A percentile compares a stretch with the other conserved stretches of the same genome.
Evolutionary conservation across 2,329 filamentous ascomycete species (phyloP).

Genomic region (Aspergillus sp.): DNA sequence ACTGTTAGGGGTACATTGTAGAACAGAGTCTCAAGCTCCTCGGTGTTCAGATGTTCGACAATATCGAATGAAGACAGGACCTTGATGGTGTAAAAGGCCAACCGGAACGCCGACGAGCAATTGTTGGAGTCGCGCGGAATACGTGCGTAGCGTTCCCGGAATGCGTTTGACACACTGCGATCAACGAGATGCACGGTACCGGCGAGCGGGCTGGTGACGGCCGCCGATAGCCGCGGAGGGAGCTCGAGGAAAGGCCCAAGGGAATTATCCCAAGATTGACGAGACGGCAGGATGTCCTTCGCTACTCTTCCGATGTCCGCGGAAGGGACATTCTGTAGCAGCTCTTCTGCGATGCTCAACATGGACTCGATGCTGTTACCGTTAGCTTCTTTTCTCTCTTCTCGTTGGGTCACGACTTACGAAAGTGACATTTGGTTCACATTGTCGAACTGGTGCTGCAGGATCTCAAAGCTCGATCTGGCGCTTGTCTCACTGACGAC

Average conservation of each 20-base stretch:
- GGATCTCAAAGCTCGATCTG: constrained; percentile 54
- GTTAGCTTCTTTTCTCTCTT: constrained; percentile 22
- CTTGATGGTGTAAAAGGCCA: constrained; percentile 69
- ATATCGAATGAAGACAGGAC: constrained; percentile 54
- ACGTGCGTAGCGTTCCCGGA: constrained; percentile 29
- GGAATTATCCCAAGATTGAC: constrained; percentile 65
- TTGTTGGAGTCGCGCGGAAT: constrained; percentile 66
- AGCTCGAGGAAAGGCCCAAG: constrained; percentile 55
- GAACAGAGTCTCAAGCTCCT: constrained; percentile 46
- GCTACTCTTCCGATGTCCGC: constrained; percentile 32
- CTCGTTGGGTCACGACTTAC: constrained; percentile 34
- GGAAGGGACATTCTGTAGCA: constrained; percentile 40
- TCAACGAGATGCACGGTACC: constrained; percentile 69
- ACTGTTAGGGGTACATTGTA: constrained; percentile 56
- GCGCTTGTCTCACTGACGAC: constrained; percentile 44
- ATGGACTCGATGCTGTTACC: constrained; percentile 57
- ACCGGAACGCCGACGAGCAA: constrained; percentile 71
- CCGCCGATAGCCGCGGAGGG: constrained; percentile 58
- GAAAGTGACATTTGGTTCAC: constrained; percentile 48
- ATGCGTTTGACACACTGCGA: constrained; percentile 27
- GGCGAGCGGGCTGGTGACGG: constrained; percentile 71
- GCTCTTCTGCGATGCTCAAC: constrained; percentile 55
- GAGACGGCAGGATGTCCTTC: constrained; percentile 63
- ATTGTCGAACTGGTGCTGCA: constrained; percentile 54
- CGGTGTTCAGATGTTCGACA: constrained; percentile 33